These are phyloP conservation scores for Collybia mongolica DNA, from an alignment of 768 basidiomycete genomes.

Conservation along the genomic window DNA sequence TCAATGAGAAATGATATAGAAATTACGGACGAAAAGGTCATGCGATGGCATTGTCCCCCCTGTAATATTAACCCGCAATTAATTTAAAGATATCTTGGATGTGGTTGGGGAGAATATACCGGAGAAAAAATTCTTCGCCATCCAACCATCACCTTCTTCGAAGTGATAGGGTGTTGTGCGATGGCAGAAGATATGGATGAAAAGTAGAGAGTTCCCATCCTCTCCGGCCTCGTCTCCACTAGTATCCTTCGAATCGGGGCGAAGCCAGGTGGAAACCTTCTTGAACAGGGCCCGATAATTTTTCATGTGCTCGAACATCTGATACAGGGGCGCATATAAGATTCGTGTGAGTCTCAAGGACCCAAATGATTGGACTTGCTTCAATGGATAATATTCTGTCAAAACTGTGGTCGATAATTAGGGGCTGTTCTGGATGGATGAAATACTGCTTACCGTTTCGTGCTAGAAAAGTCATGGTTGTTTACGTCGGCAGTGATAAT, in stretches of 20 bases:
- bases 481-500: conserved; percentile 74
- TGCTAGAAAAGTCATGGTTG: conserved; percentile 51
- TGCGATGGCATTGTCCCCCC: conserved; percentile 76
- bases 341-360: not conserved
- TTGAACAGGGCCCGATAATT: conserved; percentile 61
- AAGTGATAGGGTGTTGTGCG: conserved; percentile 65
- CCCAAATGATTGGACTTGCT: conserved; percentile 18
- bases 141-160: conserved; percentile 69
- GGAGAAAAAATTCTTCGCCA: conserved; percentile 73
- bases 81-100: not conserved
- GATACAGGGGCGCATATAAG: not conserved
- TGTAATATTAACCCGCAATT: conserved; percentile 11
- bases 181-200: conserved; percentile 75
- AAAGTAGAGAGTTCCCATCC: conserved; percentile 49
- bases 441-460: conserved; percentile 34
- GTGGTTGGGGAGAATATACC: conserved; percentile 25
- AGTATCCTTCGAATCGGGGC: conserved; percentile 29
- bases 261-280: conserved; percentile 66
- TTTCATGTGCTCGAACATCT: conserved; percentile 82
- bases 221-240: conserved; percentile 10
- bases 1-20: not conserved
- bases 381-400: conserved; percentile 72
- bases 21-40: conserved; percentile 47
- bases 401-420: conserved; percentile 41
- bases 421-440: not conserved